Evolutionary conservation across 306 rosid species (phyloP), one percentile per base, ranked within the genome.

Genomic region (Hippophae gyantsensis): DNA sequence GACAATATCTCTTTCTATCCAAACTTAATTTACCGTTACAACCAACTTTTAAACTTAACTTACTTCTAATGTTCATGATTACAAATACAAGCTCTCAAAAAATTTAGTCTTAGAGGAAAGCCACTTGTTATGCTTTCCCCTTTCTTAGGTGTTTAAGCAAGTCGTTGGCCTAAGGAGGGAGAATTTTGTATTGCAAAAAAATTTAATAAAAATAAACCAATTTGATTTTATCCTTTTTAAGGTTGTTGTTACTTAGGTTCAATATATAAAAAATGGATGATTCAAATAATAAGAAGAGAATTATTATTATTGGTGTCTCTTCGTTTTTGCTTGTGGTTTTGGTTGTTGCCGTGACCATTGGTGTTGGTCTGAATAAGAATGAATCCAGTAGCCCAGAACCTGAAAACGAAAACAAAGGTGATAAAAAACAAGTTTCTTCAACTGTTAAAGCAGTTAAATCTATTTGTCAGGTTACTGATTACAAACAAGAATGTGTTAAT

Each of bases 401-500:
- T 32, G 38, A 63, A 0, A 57, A 38, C 3, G 47, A 18, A 3
- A 46, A 2, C 42, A 80, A 64, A 0, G 64, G 12, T 6, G 49
- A 58, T 9, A 0, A 69, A 0, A 51, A 23, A 0, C 54, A 69
- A 5, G 42, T 80, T 1, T 50, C 87, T 0, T 14, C 81, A 2
- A 46, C 89, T 0, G n/a, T 57, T 11, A 85, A 76, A 66, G 89
- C 95, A 0, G 79, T 90, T 11, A 58, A 76, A 49, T 55, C 79
- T 43, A 66, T 90, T 0, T 90, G 95, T 42, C 66, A 61, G 1
- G 76, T 89, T 3, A 84, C 95, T 0, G 84, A 79, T 12, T 87
- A 82, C 76, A 75, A 60, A 48, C 10, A 72, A 13, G 95, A 90
- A 27, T 87, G 97, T 52, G 66, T 67, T 10, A 61, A 63, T 0